These are phyloP conservation scores for Elsinoe arachidis DNA, from an alignment of 2,329 filamentous ascomycete species.

Conservation along the genomic window DNA sequence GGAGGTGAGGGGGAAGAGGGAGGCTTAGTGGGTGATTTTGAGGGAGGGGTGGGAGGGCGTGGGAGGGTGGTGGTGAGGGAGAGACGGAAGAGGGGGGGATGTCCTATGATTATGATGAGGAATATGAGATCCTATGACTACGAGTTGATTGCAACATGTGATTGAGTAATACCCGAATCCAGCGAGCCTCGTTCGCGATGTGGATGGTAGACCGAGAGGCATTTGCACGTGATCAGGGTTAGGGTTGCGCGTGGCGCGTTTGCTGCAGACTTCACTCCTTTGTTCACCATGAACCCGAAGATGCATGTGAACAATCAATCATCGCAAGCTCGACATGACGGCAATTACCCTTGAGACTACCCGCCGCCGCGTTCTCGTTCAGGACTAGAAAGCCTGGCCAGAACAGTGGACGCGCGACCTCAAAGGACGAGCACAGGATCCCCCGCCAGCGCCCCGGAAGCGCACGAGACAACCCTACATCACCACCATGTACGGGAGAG, in stretches of 20 bases:
- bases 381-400: not conserved
- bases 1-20: not conserved
- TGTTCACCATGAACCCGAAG: too few species aligned
- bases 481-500: slow-evolving; percentile 13
- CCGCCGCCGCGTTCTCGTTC: not conserved
- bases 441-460: not conserved
- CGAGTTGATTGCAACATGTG: not conserved
- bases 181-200: too few species aligned
- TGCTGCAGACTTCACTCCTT: too few species aligned
- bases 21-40: slow-evolving; percentile 6
- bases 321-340: not conserved
- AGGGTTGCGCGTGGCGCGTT: too few species aligned
- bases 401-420: not conserved
- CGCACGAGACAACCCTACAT: not conserved
- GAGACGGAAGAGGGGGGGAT: not conserved
- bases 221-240: too few species aligned
- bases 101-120: not conserved
- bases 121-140: slow-evolving; percentile 5
- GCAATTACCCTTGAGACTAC: not conserved
- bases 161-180: too few species aligned
- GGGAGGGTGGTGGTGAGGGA: not conserved
- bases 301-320: too few species aligned
- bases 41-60: not conserved
- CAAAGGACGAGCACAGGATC: not conserved
- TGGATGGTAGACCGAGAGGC: too few species aligned